A percentile compares a stretch with the other conserved stretches of the same genome.
phyloP scores from a whole-genome alignment of 768 basidiomycete genomes.

The Mycena polygramma region DNA sequence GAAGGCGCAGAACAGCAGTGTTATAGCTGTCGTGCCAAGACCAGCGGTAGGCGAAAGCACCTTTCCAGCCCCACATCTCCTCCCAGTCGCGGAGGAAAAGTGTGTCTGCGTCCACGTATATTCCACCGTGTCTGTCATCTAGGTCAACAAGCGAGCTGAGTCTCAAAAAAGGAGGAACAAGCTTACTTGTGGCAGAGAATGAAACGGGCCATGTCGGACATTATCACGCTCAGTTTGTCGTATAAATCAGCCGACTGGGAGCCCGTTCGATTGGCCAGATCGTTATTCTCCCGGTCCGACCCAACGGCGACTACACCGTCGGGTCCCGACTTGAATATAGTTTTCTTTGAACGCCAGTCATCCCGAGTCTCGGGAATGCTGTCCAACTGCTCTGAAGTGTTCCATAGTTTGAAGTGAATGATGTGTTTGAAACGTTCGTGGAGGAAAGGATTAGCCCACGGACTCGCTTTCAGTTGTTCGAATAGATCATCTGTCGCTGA shows the following conservation, averaged over 20 bases:
- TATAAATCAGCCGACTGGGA: constrained; percentile 88
- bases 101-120: constrained; percentile 97
- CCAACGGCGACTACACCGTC: constrained; percentile 54
- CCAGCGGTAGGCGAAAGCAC: constrained; percentile 99
- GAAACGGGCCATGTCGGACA: constrained; percentile 98
- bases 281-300: constrained; percentile 50
- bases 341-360: constrained; percentile 88
- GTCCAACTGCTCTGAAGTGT: constrained; percentile 96
- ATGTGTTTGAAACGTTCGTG: constrained; percentile 92
- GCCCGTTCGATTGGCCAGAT: constrained; percentile 79
- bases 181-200: constrained; percentile 81
- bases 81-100: constrained; percentile 98
- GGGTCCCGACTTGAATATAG: constrained; percentile 88
- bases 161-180: background rate
- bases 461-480: constrained; percentile 82
- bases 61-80: constrained; percentile 96
- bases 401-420: constrained; percentile 97
- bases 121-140: constrained; percentile 83
- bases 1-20: constrained; percentile 94
- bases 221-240: constrained; percentile 91
- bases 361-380: constrained; percentile 88
- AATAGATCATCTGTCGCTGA: constrained; percentile 86
- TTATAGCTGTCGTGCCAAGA: constrained; percentile 68
- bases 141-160: constrained; percentile 11
- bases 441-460: constrained; percentile 96